Conservation (phyloP, 345 rosid genomes). For the Durio zibethinus region DNA sequence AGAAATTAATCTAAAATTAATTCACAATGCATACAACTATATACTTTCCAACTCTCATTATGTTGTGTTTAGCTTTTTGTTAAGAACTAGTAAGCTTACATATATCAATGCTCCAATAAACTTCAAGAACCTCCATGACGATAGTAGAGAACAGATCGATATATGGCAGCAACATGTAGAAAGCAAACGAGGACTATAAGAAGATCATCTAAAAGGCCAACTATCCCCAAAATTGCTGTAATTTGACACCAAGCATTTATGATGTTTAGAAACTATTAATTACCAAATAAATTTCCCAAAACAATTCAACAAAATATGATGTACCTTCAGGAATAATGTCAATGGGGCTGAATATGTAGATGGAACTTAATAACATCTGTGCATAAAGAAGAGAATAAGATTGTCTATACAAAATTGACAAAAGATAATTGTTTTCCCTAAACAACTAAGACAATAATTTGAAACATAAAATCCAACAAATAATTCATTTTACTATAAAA, state of each 20-base stretch:
- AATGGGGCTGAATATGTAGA: constrained; percentile 79
- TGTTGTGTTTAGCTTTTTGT: neutral
- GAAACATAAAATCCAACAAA: neutral
- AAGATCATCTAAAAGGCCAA: constrained; percentile 81
- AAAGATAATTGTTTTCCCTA: constrained; percentile 3
- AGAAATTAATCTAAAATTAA: neutral
- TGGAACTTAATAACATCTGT: constrained; percentile 64
- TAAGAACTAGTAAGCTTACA: neutral
- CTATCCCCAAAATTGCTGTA: constrained; percentile 62
- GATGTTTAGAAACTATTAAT: neutral
- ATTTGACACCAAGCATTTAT: neutral
- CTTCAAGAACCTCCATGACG: constrained; percentile 71
- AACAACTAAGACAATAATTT: neutral
- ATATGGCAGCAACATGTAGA: constrained; percentile 83
- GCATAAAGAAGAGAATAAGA: constrained; percentile 11
- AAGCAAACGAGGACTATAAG: constrained; percentile 57
- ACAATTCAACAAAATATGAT: neutral
- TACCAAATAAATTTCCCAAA: neutral
- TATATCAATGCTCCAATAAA: neutral
- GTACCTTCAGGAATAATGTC: constrained; percentile 93
- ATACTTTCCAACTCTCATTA: neutral
- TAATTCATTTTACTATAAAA: neutral
- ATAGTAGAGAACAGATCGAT: constrained; percentile 73
- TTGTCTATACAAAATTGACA: neutral
- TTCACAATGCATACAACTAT: neutral